These are phyloP conservation scores for Podochytrium sp. DNA, from an alignment of 192 early-diverging fungal species.

Conservation along the genomic window DNA sequence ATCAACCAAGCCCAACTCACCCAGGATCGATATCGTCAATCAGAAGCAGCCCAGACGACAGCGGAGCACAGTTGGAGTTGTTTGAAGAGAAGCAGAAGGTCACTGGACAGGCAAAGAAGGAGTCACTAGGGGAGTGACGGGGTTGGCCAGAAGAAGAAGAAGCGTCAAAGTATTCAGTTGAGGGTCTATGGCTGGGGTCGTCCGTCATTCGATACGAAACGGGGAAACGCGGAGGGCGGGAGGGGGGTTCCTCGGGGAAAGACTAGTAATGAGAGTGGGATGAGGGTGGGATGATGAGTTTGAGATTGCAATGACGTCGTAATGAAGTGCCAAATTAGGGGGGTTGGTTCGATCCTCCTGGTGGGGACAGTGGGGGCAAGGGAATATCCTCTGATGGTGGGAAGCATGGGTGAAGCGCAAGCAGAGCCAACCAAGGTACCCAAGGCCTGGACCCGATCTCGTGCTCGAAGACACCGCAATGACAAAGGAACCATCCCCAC, in stretches of 20 bases:
- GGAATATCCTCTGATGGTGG: too few relatives aligned
- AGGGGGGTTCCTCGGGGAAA: not conserved
- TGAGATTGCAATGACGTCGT: too few relatives aligned
- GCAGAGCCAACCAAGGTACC: too few relatives aligned
- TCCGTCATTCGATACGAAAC: constrained; percentile 14
- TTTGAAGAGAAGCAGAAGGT: not conserved
- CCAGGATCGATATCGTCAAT: constrained; percentile 6
- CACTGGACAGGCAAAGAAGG: too few relatives aligned
- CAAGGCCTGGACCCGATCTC: too few relatives aligned
- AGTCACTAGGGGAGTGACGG: not conserved
- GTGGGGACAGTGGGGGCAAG: too few relatives aligned
- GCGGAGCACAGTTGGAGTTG: not conserved
- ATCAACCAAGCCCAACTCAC: too few relatives aligned
- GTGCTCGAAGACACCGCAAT: too few relatives aligned
- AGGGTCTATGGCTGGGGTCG: constrained; percentile 9
- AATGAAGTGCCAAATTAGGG: too few relatives aligned
- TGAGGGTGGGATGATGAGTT: not conserved
- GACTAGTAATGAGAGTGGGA: not conserved
- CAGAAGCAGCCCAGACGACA: constrained; percentile 3
- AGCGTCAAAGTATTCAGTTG: not conserved
- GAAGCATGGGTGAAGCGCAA: too few relatives aligned
- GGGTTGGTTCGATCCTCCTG: too few relatives aligned
- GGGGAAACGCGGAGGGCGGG: not conserved
- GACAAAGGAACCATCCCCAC: too few relatives aligned
- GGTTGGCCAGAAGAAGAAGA: not conserved